Base-by-base conservation (phyloP, 2,329 filamentous ascomycete species). In the Curvularia spicifera region DNA sequence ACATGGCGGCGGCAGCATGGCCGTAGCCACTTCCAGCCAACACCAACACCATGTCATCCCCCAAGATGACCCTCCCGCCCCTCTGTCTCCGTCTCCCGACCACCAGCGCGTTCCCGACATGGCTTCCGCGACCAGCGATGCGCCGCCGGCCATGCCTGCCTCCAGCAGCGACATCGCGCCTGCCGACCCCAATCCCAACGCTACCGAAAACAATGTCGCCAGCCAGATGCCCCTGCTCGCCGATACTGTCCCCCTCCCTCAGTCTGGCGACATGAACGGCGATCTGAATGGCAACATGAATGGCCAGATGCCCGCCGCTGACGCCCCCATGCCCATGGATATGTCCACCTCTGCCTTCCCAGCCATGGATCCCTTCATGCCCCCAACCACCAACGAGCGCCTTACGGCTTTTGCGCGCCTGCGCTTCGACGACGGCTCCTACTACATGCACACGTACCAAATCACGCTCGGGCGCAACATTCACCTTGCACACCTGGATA, bases 391-490 rank as follows among this genome's bases (percentile, higher is more conserved):
- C 57, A 64, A 75, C 51, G 70, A 76, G 59, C 71, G 71, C 50
- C 83, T 87, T 59, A 81, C 84, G 63, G 86, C 85, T 33, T 89
- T 85, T 73, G 87, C 86, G 40, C 87, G 87, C 70, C 79, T 93
- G 60, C 85, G 88, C 68, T 93, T 93, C 71, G 83, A 85, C 65
- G 90, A 93, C 79, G 89, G 89, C 71, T 84, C 87, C 55, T 93
- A 91, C 74, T 90, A 91, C 76, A 90, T 93, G 87, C 91, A 87
- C 51, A 91, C 89, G 1, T 89, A 88, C 67, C 83, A 85, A 51
- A 84, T 93, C 66, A 85, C 90, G 56, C 85, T 93, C 28, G 90
- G 89, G 53, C 87, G 90, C 60, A 90, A 93, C 74, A 82, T 87
- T 26, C 61, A 70, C 10, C 71, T 74, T 15, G 72, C 73, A 28